Base-by-base conservation (phyloP, 2,329 filamentous ascomycete genomes). In the Alternaria alternata region DNA sequence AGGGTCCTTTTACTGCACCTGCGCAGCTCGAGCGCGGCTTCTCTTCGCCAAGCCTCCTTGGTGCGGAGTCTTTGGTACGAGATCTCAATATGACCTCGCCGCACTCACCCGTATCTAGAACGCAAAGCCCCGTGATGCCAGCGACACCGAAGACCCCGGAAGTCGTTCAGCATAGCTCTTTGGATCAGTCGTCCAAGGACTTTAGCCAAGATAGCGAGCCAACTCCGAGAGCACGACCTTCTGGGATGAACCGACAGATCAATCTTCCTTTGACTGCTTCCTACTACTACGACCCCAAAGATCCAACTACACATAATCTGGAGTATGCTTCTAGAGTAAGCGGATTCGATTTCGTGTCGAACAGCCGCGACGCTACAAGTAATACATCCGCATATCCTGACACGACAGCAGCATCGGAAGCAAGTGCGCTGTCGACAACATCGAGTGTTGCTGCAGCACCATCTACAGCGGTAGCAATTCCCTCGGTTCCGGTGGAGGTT, bases 11-110 rank as follows among this genome's bases (percentile, higher is more conserved):
- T n/a, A 68, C 62, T 3, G 65, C 64, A 8, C 61, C 64, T 30
- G 58, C 68, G 4, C 66, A 68, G 22, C 61, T 73, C 5, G 67
- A 76, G 22, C 64, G 66, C n/a, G 64, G 63, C 6, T 59, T 74
- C 20, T 75, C 75, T 8, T 76, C 75, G 11, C 60, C 78, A 2
- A 84, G 82, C 66, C 74, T 84, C n/a, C 65, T 81, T 11, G 82
- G 82, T 7, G 78, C 82, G 3, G 82, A 84, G 57, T 81, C 81
- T 5, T 67, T 83, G 62, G 79, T 85, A 24, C 76, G 81, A 38
- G 82, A 83, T 18, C 67, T 85, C 61, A 80, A 83, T 59, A 83
- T 84, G 80, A 77, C 78, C 26, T 83, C 81, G 7, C 80, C 80
- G 8, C 71, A 76, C 18, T 81, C 77, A 9, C 74, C 74, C 6